phyloP scores from a whole-genome alignment of 2,329 filamentous ascomycete species.

The Colletotrichum orchidophilum region DNA sequence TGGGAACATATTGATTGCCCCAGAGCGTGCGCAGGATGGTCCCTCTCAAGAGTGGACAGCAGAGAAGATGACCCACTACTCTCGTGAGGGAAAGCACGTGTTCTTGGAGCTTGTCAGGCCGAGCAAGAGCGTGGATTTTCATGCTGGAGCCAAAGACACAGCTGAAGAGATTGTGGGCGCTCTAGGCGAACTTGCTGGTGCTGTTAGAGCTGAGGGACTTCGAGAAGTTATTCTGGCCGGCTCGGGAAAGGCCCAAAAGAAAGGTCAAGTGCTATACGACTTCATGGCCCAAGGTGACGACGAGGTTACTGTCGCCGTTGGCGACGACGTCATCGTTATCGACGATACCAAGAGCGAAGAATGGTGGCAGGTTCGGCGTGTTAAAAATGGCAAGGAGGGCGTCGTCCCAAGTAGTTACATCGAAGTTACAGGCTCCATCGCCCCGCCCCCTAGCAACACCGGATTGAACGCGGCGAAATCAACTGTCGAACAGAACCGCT shows the following conservation, averaged over 20 bases:
- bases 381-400: constrained; percentile 94
- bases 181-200: constrained; percentile 89
- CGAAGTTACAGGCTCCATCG: constrained; percentile 78
- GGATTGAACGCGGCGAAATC: constrained; percentile 67
- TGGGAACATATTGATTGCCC: constrained; percentile 89
- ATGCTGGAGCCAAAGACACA: constrained; percentile 96
- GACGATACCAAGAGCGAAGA: constrained; percentile 95
- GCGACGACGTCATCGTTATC: constrained; percentile 89
- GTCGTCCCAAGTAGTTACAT: constrained; percentile 98
- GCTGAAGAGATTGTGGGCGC: constrained; percentile 91
- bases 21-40: constrained; percentile 84
- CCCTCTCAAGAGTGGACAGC: constrained; percentile 92
- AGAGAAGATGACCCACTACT: constrained; percentile 96
- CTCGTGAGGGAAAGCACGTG: constrained; percentile 96
- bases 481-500: constrained; percentile 77
- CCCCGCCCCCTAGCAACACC: constrained; percentile 57
- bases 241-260: constrained; percentile 75
- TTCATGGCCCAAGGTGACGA: constrained; percentile 97
- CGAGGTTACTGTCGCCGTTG: constrained; percentile 89
- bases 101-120: constrained; percentile 93
- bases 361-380: constrained; percentile 94
- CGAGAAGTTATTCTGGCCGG: constrained; percentile 87
- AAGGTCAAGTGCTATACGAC: constrained; percentile 89
- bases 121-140: constrained; percentile 95
- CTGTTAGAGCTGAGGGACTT: constrained; percentile 82